A percentile compares a stretch with the other conserved stretches of the same genome.
phyloP scores from a whole-genome alignment of 1,139 yeast species.

The Diutina scorzettiae region DNA sequence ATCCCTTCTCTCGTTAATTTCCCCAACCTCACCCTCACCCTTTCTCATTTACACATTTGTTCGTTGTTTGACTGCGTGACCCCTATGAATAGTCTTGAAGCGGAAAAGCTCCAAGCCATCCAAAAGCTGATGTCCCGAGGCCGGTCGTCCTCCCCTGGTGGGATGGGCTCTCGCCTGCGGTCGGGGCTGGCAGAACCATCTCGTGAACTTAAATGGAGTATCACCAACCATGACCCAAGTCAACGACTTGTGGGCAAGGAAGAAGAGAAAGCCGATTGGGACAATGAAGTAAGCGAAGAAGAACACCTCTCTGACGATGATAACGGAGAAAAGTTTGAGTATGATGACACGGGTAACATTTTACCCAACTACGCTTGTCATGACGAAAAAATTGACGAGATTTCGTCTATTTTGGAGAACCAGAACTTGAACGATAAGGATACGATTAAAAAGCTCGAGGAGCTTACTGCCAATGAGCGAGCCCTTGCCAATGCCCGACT shows the following conservation, averaged over 20 bases:
- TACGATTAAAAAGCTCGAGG: constrained; percentile 40
- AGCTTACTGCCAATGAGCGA: constrained; percentile 45
- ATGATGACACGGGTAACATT: constrained; percentile 49
- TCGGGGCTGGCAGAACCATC: constrained; percentile 29
- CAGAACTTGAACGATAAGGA: constrained; percentile 24
- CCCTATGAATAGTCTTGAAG: constrained; percentile 19
- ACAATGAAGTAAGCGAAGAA: constrained; percentile 44
- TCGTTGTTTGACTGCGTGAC: background rate
- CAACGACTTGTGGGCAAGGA: constrained; percentile 26
- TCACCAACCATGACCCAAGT: constrained; percentile 46
- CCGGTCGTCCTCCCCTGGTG: constrained; percentile 27
- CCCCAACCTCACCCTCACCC: background rate
- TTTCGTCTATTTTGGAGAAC: constrained; percentile 31
- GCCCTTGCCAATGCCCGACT: constrained; percentile 49
- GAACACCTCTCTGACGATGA: constrained; percentile 59
- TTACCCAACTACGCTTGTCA: constrained; percentile 47
- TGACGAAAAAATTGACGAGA: constrained; percentile 33
- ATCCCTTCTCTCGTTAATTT: background rate
- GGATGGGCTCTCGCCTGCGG: constrained; percentile 17
- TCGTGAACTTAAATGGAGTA: constrained; percentile 37
- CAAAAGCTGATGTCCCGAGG: constrained; percentile 31
- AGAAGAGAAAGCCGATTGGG: constrained; percentile 16
- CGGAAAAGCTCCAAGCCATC: constrained; percentile 31
- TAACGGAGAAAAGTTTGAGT: constrained; percentile 41
- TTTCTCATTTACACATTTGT: background rate